These are phyloP conservation scores for Ambrosiella xylebori DNA, from an alignment of 2,329 filamentous ascomycete species.

Conservation along the genomic window DNA sequence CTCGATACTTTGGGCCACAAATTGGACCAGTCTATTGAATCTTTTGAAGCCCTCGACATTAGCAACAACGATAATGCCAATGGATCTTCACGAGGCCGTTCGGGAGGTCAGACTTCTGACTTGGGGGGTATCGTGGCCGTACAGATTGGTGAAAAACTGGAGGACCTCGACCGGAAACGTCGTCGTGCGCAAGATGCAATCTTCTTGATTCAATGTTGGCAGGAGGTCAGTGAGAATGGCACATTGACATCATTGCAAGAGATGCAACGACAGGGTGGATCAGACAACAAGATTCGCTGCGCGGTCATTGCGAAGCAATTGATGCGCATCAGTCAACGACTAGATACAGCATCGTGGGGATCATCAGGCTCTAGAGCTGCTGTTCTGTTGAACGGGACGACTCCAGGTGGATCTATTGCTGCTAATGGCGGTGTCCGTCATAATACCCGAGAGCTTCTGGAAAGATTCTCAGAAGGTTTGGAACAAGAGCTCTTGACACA, in stretches of 20 bases:
- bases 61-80: slow-evolving; percentile 34
- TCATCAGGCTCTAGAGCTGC: slow-evolving; percentile 44
- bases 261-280: slow-evolving; percentile 65
- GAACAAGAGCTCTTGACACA: slow-evolving; percentile 92
- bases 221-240: slow-evolving; percentile 80
- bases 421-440: slow-evolving; percentile 25
- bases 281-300: slow-evolving; percentile 84
- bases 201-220: slow-evolving; percentile 93
- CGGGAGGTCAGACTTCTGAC: slow-evolving; percentile 14
- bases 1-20: slow-evolving; percentile 75
- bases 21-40: slow-evolving; percentile 78
- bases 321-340: slow-evolving; percentile 79
- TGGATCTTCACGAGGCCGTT: slow-evolving; percentile 24
- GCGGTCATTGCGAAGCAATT: slow-evolving; percentile 87
- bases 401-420: slow-evolving; percentile 19
- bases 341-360: slow-evolving; percentile 63
- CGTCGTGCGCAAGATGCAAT: slow-evolving; percentile 81
- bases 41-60: slow-evolving; percentile 78
- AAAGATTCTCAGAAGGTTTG: slow-evolving; percentile 89
- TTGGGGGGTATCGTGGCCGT: slow-evolving; percentile 54
- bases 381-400: slow-evolving; percentile 28
- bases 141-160: slow-evolving; percentile 81
- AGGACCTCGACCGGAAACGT: slow-evolving; percentile 85
- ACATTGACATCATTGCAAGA: slow-evolving; percentile 78
- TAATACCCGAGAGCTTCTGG: slow-evolving; percentile 74